Evolutionary conservation across 2,329 filamentous ascomycete genomes (phyloP), one percentile per base, ranked within the genome.

Genomic region (Leptographium wingfieldii): DNA sequence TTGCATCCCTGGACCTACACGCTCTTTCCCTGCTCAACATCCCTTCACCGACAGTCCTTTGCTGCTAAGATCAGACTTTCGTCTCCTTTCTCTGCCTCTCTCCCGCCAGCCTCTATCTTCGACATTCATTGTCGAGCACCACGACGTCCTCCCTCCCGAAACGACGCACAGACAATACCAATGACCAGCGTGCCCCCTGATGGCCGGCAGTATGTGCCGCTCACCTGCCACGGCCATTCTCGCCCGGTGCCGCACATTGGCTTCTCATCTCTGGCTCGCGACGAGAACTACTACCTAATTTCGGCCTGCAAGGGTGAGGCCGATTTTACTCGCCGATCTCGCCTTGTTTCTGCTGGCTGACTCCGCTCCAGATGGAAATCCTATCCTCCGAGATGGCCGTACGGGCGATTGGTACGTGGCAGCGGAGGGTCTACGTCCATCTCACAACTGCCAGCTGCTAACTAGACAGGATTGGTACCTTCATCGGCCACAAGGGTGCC

Each of bases 401-500:
- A 99, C 92, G 55, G 94, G 94, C 61, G 92, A 96, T 73, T 96
- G 92, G 88, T 88, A 77, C 62, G 78, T 66, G 66, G 55, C 11
- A 14, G 16, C 2, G 16, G 38, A 38, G 55, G 62, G 3, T 22
- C 12, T 5, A 19, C 2, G 22, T 16, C 12, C 25, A 29, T 27
- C 46, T 25, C 22, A 11, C 48, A 14, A 22, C 22, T 51, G n/a
- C 14, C 11, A 22, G 22, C 33, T 33, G 25, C 40, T 48, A 40
- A 40, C 31, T 9, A 66, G 57, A 65, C 55, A 95, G 90, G 89
- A 97, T 97, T 67, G 94, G 94, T 56, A 97, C 94, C 46, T 97
- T 97, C 71, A 87, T 99, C 68, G 94, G 94, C 49, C 94, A 99
- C 77, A 97, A 99, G 75, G 94, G 94, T 64, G 94, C 94, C 46